Conservation (phyloP, 352 stramenopile genomes). For the Phytophthora citrophthora region DNA sequence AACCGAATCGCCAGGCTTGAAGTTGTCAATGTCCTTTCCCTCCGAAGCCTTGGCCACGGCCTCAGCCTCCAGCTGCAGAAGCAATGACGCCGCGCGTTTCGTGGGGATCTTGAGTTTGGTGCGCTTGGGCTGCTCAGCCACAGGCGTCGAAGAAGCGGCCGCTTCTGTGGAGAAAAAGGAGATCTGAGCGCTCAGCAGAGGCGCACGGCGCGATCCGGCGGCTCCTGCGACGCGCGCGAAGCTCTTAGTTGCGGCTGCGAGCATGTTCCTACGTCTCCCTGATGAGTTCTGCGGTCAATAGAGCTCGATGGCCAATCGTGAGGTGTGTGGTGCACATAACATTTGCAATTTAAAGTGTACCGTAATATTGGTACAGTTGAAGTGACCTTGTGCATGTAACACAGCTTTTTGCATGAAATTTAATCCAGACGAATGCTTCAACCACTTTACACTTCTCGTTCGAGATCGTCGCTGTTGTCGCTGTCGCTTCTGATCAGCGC, state of each 20-base stretch:
- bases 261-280: conserved; percentile 38
- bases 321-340: conserved; percentile 19
- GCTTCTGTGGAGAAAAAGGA: conserved; percentile 53
- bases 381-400: neutral
- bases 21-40: conserved; percentile 72
- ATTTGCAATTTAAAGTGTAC: neutral
- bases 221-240: conserved; percentile 41
- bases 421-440: neutral
- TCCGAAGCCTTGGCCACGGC: conserved; percentile 66
- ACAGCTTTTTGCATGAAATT: neutral
- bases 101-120: conserved; percentile 86
- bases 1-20: conserved; percentile 81
- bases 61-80: conserved; percentile 74
- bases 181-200: conserved; percentile 37
- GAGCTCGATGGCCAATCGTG: conserved; percentile 23
- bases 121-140: conserved; percentile 43
- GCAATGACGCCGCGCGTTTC: conserved; percentile 71
- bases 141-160: conserved; percentile 8
- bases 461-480: conserved; percentile 50
- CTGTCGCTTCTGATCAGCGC: conserved; percentile 67
- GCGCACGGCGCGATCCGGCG: conserved; percentile 31
- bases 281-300: conserved; percentile 31
- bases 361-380: neutral
- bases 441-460: conserved; percentile 42
- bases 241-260: conserved; percentile 64